These are phyloP conservation scores for Nicotiana knightiana DNA, from an alignment of 257 asterid genomes.

Conservation along the genomic window DNA sequence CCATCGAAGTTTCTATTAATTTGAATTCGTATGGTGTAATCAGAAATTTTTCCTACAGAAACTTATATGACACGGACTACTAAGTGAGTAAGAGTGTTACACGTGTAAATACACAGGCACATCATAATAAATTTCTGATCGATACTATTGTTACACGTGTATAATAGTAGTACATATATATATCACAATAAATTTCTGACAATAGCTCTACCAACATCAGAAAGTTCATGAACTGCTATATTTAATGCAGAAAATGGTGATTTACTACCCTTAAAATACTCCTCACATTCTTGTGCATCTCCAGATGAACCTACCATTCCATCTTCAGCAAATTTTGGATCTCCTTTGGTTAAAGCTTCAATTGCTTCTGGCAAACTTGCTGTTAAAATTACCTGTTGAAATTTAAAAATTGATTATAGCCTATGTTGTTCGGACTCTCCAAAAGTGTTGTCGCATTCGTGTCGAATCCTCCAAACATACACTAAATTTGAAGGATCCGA, in stretches of 20 bases:
- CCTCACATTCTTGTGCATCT: constrained; percentile 22
- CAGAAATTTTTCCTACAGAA: no score
- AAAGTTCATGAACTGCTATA: constrained; percentile 28
- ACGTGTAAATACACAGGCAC: neutral
- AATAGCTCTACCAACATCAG: constrained; percentile 35
- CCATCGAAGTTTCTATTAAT: no score
- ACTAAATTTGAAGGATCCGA: no score
- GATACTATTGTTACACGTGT: neutral
- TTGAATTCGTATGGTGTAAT: no score
- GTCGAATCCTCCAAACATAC: no score
- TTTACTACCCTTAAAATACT: neutral
- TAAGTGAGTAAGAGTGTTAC: neutral
- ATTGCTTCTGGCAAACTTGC: constrained; percentile 16
- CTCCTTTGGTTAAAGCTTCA: constrained; percentile 27
- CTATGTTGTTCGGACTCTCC: no score
- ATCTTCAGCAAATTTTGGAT: constrained; percentile 31
- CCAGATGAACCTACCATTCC: constrained; percentile 19
- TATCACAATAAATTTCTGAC: constrained; percentile 30
- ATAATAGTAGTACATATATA: neutral
- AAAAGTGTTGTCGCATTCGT: no score
- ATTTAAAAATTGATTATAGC: no score
- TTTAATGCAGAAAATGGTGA: constrained; percentile 18
- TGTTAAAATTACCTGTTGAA: constrained; percentile 5
- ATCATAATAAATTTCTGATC: neutral
- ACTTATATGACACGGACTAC: no score